Percentiles rank a stretch among this genome's conserved stretches.
phyloP scores from a whole-genome alignment of 169 alveolate species.

The Ichthyophthirius multifiliis region DNA sequence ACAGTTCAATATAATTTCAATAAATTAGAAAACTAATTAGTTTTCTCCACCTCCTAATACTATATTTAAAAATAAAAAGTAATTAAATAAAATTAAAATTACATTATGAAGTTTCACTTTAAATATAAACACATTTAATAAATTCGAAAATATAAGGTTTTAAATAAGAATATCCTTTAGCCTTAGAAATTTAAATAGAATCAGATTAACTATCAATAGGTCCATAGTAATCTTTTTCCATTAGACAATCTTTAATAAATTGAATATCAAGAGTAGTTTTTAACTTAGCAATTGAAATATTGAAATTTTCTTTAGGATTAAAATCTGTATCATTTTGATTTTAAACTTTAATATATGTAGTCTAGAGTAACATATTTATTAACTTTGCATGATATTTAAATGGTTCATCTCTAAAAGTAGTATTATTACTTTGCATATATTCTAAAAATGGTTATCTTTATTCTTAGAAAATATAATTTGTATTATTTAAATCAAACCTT shows the following conservation, averaged over 20 bases:
- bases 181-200: too few relatives aligned
- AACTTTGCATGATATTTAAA: constrained; percentile 23
- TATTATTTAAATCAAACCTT: neutral
- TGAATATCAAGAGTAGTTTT: neutral
- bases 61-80: too few relatives aligned
- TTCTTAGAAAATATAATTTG: neutral
- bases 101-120: neutral
- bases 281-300: constrained; percentile 25
- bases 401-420: constrained; percentile 15
- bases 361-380: constrained; percentile 12
- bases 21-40: too few relatives aligned
- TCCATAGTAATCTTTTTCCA: constrained; percentile 1
- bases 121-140: neutral
- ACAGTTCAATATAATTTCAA: neutral
- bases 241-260: constrained; percentile 9
- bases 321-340: neutral
- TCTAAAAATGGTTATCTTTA: constrained; percentile 3
- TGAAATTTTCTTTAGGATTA: constrained; percentile 20
- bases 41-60: neutral
- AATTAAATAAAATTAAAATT: too few relatives aligned
- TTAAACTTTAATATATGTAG: constrained; percentile 1
- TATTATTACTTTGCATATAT: neutral
- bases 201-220: too few relatives aligned
- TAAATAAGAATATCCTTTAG: neutral
- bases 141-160: neutral